phyloP scores from a whole-genome alignment of 805 yeast genomes.

The Candida pini region DNA sequence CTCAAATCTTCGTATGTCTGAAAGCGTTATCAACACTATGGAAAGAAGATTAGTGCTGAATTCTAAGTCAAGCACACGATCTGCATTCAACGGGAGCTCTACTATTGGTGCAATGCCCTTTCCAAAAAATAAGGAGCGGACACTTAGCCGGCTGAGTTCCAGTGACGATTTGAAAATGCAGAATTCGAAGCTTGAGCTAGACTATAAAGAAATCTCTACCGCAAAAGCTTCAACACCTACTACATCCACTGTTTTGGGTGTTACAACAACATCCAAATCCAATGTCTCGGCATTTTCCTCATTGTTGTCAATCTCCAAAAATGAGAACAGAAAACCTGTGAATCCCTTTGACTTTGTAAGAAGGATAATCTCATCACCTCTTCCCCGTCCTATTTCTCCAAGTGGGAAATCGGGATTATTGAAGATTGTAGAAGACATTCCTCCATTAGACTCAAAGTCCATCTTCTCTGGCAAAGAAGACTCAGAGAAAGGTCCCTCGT shows the following conservation, averaged over 20 bases:
- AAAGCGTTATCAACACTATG: background rate
- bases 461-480: background rate
- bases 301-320: conserved; percentile 29
- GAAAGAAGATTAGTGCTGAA: background rate
- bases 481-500: background rate
- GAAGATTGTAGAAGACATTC: conserved; percentile 13
- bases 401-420: conserved; percentile 7
- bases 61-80: background rate
- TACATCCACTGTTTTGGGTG: conserved; percentile 30
- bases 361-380: conserved; percentile 29
- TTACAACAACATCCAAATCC: conserved; percentile 30
- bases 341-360: conserved; percentile 27
- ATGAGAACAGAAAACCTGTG: conserved; percentile 14
- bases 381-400: conserved; percentile 16
- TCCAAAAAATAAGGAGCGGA: too few species aligned
- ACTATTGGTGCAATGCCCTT: background rate
- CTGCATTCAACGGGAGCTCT: too few species aligned
- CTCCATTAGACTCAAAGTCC: conserved; percentile 11
- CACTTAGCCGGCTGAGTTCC: too few species aligned
- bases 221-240: conserved; percentile 26
- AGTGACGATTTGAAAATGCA: background rate
- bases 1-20: too few species aligned
- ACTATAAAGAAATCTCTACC: conserved; percentile 17
- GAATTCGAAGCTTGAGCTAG: conserved; percentile 9
- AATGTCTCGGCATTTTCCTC: conserved; percentile 36